phyloP scores from a whole-genome alignment of 2,329 filamentous ascomycete genomes.

The Penicillium sclerotiorum region DNA sequence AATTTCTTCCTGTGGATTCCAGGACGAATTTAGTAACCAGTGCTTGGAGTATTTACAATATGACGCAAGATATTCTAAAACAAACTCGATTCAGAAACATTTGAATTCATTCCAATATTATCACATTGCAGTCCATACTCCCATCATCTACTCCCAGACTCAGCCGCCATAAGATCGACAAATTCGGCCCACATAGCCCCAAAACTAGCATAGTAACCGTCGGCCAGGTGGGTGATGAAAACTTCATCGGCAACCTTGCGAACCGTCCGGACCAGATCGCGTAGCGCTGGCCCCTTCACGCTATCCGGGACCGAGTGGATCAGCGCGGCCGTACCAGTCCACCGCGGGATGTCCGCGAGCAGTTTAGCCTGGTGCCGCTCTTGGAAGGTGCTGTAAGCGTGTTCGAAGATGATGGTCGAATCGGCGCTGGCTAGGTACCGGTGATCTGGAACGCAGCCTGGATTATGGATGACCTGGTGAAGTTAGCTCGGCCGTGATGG shows the following conservation, averaged over 20 bases:
- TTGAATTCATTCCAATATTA: not conserved
- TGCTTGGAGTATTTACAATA: too few species aligned
- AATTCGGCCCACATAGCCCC: slow-evolving; percentile 42
- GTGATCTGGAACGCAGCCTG: slow-evolving; percentile 47
- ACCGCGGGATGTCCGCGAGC: slow-evolving; percentile 36
- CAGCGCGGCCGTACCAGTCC: slow-evolving; percentile 37
- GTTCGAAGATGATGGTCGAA: slow-evolving; percentile 52
- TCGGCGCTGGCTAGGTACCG: slow-evolving; percentile 47
- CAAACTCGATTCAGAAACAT: too few species aligned
- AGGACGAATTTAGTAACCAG: not conserved
- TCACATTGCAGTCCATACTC: not conserved
- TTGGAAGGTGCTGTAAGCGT: slow-evolving; percentile 42
- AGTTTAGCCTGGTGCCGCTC: slow-evolving; percentile 34
- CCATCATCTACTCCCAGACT: not conserved
- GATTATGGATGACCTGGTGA: slow-evolving; percentile 50
- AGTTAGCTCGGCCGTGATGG: not conserved
- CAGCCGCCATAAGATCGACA: slow-evolving; percentile 36
- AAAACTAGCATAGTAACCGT: slow-evolving; percentile 46
- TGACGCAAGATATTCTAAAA: too few species aligned
- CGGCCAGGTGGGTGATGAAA: slow-evolving; percentile 44
- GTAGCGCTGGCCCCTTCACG: slow-evolving; percentile 33
- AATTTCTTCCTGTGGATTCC: not conserved
- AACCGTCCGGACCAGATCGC: slow-evolving; percentile 37
- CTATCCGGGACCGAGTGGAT: slow-evolving; percentile 42
- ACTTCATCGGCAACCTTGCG: slow-evolving; percentile 41